Base-by-base conservation (phyloP, 768 basidiomycete genomes). In the Panus rudis region DNA sequence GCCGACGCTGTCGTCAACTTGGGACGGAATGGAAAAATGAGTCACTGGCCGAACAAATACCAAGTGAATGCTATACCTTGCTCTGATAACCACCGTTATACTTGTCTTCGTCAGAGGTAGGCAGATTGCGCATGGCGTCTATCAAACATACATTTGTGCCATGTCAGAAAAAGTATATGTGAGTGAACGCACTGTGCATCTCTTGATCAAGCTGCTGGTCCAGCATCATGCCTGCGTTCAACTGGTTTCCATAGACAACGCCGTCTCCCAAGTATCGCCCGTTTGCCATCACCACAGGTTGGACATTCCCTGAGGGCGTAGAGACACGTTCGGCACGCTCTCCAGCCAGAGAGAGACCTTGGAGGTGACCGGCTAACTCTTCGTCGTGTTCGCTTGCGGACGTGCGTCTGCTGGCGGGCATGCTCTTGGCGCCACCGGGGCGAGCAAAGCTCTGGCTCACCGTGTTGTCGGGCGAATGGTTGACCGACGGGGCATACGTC, bases 121-220 rank as follows among this genome's bases (percentile, higher is more conserved):
- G 90, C 39, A 87, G 72, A 56, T 91, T 79, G 63, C 79, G 79
- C 78, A 92, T 92, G 7, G 91, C 87, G 63, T 90, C 90, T 91
- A 61, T 7, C 26, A 43, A 21, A 50, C 22, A 2, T 16, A 32
- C 41, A 31, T 49, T 48, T 37, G 7, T 28, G 27, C n/a, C 28
- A 30, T 10, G 28, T 10, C 28, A 30, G 28, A 10, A 16, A 30
- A 30, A 10, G 28, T 10, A 16, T 16, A 40, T 5, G 21, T 4
- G 17, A 38, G 53, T 53, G 40, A 55, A 74, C 84, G 54, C 53
- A 92, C 91, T 92, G 58, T 92, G 83, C 79, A 94, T 92, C 60
- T 94, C 92, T 65, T 89, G 80, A 57, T 94, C 92, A 52, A 94
- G 65, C 57, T 93, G 90, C 61, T 93, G 87, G 52, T 94, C 92